Evolutionary conservation across 768 basidiomycete species (phyloP), one percentile per base, ranked within the genome.

Genomic region (Rubroboletus satanas): DNA sequence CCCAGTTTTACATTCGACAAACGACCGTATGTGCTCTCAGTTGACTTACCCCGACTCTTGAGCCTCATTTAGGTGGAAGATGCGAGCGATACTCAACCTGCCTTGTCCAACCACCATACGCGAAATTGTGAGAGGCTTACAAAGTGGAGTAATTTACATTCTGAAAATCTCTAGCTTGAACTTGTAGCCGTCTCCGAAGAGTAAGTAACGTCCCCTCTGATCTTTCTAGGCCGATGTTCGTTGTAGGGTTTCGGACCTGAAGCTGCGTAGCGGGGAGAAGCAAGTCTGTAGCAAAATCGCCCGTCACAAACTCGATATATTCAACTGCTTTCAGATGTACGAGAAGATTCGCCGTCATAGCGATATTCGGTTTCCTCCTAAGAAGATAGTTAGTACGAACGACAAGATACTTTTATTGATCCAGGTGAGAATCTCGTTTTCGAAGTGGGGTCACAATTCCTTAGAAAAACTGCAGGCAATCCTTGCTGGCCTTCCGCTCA

Each of bases 361-460:
- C n/a, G 92, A 93, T 56, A 89, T 95, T 54, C 85, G 92, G 2
- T 97, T 83, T 68, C 78, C 82, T 42, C 69, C 88, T 5, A 84
- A 83, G 69, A 90, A 84, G 58, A 71, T 87, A 5, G 85, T 87
- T 43, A 84, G 79, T 58, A 79, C 85, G 0, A 69, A 77, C 4
- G 91, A 96, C 67, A 96, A 96, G 67, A 78, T 90, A 10, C 85
- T 90, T 67, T 66, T 95, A 7, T 73, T 93, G 39, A 83, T 93
- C 6, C 93, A 96, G 72, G 88, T 89, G 45, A 52, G 70, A 41
- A 36, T 23, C 11, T 5, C 5, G 28, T 28, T 5, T 41, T 54
- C 28, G 36, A 51, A 38, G 51, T 23, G 5, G 35, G 8, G 28
- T 45, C 17, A n/a, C 32, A 18, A 18, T 46, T 29, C 43, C 41